Evolutionary conservation across 2,329 filamentous ascomycete species (phyloP).

Genomic region (Didymosphaeria variabile): DNA sequence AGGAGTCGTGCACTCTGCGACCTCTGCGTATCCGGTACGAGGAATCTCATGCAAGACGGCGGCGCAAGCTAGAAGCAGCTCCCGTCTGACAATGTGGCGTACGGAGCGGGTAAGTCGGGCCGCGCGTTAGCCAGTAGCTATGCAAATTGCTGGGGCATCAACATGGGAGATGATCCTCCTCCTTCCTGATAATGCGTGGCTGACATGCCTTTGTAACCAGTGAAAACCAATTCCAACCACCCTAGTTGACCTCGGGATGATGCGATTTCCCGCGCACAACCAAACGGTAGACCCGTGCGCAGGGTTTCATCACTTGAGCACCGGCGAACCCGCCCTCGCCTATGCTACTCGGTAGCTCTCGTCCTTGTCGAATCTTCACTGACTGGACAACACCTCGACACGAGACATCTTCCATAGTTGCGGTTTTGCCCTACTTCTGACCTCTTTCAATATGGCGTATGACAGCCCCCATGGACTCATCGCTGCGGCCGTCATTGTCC

Average conservation of each 20-base stretch:
- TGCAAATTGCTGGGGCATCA: background rate
- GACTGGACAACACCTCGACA: background rate
- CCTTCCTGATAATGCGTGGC: background rate
- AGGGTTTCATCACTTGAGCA: background rate
- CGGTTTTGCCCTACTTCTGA: background rate
- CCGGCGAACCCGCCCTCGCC: background rate
- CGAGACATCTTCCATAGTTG: background rate
- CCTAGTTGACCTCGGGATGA: background rate
- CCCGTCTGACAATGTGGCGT: background rate
- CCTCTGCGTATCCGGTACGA: background rate
- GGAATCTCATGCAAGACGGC: background rate
- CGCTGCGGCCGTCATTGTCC: constrained; percentile 17
- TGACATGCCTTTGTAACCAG: background rate
- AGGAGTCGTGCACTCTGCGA: background rate
- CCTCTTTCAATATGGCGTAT: constrained; percentile 12
- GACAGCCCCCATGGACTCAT: constrained; percentile 16
- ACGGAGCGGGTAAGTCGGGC: background rate
- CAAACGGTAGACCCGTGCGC: background rate
- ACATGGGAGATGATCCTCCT: background rate
- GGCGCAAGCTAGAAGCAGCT: background rate
- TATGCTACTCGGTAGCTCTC: background rate
- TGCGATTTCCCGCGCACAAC: background rate
- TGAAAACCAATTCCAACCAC: background rate
- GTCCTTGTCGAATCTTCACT: background rate
- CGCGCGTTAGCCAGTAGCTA: background rate